Evolutionary conservation across 1,284 basidiomycete species (phyloP).

Genomic region (Anthracocystis walkeri): DNA sequence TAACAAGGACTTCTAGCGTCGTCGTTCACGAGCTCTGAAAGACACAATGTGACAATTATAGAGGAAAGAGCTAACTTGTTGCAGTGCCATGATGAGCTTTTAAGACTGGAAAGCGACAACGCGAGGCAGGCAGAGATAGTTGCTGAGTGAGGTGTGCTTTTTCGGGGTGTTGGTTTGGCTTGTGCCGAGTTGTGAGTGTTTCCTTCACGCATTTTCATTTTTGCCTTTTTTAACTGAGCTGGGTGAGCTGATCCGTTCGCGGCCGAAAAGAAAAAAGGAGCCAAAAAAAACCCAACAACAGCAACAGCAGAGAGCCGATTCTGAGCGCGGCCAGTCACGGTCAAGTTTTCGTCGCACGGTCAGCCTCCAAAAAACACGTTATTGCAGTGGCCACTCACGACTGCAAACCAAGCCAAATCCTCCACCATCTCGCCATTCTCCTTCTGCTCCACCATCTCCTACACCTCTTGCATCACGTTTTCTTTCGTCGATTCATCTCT

Average conservation of each 20-base stretch:
- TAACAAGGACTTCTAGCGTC: too few relatives aligned
- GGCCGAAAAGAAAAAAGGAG: conserved; percentile 25
- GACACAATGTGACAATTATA: too few relatives aligned
- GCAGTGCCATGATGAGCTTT: too few relatives aligned
- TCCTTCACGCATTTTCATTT: neutral
- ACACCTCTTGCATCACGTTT: conserved; percentile 19
- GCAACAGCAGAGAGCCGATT: neutral
- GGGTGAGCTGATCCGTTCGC: conserved; percentile 30
- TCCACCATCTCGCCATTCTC: conserved; percentile 23
- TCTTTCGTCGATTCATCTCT: conserved; percentile 22
- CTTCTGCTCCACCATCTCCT: conserved; percentile 27
- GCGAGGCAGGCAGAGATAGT: neutral
- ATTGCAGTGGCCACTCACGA: too few relatives aligned
- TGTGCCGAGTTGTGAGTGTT: too few relatives aligned
- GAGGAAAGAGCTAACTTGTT: too few relatives aligned
- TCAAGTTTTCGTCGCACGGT: conserved; percentile 34
- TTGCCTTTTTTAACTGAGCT: neutral
- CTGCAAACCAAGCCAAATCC: conserved; percentile 7
- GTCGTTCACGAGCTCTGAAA: too few relatives aligned
- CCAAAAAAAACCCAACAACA: conserved; percentile 17
- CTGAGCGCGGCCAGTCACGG: conserved; percentile 11
- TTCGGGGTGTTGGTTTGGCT: neutral
- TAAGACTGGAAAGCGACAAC: too few relatives aligned
- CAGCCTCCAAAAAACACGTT: conserved; percentile 6
- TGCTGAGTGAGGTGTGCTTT: neutral